A percentile compares a stretch with the other conserved stretches of the same genome.
Conservation (phyloP, 2,329 filamentous ascomycete genomes). For the Daldinia sp. region DNA sequence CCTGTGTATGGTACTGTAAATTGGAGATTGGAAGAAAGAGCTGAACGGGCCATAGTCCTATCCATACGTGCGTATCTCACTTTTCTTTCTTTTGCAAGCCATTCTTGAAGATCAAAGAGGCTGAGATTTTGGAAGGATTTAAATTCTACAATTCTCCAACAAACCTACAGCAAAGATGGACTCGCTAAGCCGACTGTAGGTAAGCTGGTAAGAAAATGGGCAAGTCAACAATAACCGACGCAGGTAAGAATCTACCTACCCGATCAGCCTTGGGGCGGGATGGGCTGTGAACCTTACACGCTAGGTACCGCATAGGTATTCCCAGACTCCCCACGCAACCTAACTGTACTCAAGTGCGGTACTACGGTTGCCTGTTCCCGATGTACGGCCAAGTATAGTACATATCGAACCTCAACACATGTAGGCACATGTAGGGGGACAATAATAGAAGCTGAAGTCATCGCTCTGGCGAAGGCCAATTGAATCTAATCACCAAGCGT, state of each 20-base stretch:
- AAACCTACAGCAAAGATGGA: slow-evolving; percentile 25
- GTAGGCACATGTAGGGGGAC: slow-evolving; percentile 8
- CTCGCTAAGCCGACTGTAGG: background rate
- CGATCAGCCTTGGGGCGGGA: slow-evolving; percentile 29
- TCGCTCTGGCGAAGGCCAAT: slow-evolving; percentile 2
- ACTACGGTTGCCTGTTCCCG: slow-evolving; percentile 24
- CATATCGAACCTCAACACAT: slow-evolving; percentile 1
- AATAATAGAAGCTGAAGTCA: slow-evolving; percentile 36
- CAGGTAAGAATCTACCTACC: background rate
- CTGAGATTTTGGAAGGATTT: slow-evolving; percentile 14
- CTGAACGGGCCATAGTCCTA: background rate
- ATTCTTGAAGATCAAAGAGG: slow-evolving; percentile 30
- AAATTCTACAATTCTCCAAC: too few species aligned
- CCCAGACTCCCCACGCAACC: slow-evolving; percentile 25
- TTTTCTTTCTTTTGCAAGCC: background rate
- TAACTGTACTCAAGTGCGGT: slow-evolving; percentile 22
- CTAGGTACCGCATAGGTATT: slow-evolving; percentile 6
- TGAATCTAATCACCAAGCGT: slow-evolving; percentile 2
- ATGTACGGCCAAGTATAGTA: slow-evolving; percentile 17
- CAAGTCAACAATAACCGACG: background rate
- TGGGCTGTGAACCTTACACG: slow-evolving; percentile 31
- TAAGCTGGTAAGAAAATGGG: too few species aligned
- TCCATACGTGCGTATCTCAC: background rate
- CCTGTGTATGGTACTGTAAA: background rate
- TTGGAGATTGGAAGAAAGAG: background rate